A percentile compares a stretch with the other conserved stretches of the same genome.
These are phyloP conservation scores for Sporothrix schenckii DNA, from an alignment of 2,329 filamentous ascomycete species.

Conservation along the genomic window DNA sequence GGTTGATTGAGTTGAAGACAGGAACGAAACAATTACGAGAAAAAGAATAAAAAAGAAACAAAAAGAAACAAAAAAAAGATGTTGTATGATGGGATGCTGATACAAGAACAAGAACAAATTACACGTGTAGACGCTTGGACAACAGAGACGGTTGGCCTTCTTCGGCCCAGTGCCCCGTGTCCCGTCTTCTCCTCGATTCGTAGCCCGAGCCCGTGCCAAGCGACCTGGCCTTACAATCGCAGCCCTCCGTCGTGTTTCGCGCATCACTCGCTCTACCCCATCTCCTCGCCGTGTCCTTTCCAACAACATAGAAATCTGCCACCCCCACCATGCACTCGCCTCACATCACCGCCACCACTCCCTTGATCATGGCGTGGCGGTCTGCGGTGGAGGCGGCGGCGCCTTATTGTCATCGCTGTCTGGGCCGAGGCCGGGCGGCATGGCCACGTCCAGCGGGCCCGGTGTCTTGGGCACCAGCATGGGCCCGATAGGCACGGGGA, in stretches of 20 bases:
- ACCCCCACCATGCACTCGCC: background rate
- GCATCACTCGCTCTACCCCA: background rate
- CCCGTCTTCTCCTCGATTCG: background rate
- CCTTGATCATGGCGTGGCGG: slow-evolving; percentile 30
- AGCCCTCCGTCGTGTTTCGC: background rate
- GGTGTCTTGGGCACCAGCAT: slow-evolving; percentile 64
- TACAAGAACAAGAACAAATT: slow-evolving; percentile 7
- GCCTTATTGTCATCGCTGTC: slow-evolving; percentile 32
- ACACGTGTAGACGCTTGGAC: background rate
- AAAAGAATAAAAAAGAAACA: background rate
- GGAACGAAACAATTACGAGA: background rate
- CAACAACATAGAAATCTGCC: background rate
- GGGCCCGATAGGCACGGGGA: slow-evolving; percentile 61
- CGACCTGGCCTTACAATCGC: background rate
- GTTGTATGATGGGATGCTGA: slow-evolving; percentile 8
- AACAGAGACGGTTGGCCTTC: background rate
- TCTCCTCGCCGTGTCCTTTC: background rate
- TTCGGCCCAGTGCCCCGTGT: background rate
- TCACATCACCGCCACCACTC: too few relatives aligned
- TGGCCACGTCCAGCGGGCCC: slow-evolving; percentile 32
- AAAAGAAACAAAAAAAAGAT: background rate
- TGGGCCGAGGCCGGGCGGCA: slow-evolving; percentile 28
- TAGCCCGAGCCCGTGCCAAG: background rate
- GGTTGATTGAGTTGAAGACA: background rate
- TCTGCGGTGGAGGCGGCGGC: slow-evolving; percentile 34